A percentile compares a stretch with the other conserved stretches of the same genome.
phyloP scores from a whole-genome alignment of 2,329 filamentous ascomycete genomes.

The Ophiostoma sp. region DNA sequence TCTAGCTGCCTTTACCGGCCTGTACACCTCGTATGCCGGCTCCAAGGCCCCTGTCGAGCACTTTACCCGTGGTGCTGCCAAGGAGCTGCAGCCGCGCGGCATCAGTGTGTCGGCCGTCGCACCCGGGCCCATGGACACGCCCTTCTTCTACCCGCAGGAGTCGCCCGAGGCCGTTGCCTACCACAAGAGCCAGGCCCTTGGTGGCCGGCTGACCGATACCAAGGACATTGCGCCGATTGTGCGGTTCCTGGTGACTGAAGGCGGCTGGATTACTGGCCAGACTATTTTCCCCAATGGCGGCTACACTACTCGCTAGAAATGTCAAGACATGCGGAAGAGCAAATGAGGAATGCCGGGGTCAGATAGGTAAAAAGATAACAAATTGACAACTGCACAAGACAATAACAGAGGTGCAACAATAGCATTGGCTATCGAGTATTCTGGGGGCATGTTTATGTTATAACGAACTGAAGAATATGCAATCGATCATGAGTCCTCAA shows the following conservation, averaged over 20 bases:
- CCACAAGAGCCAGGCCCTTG: constrained; percentile 42
- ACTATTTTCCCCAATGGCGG: constrained; percentile 47
- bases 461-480: too few relatives aligned
- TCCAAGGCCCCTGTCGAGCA: constrained; percentile 40
- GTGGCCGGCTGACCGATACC: constrained; percentile 39
- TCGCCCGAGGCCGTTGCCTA: constrained; percentile 40
- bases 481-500: too few relatives aligned
- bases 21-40: constrained; percentile 44
- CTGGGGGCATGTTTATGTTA: too few relatives aligned
- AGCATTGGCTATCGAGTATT: background rate
- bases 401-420: background rate
- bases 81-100: constrained; percentile 34
- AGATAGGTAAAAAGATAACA: background rate
- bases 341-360: background rate
- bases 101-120: constrained; percentile 38
- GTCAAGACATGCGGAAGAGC: background rate
- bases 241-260: constrained; percentile 42
- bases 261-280: constrained; percentile 43
- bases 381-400: background rate
- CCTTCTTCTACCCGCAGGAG: constrained; percentile 44
- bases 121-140: constrained; percentile 40
- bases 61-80: constrained; percentile 36
- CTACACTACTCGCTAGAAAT: constrained; percentile 39
- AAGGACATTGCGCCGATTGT: constrained; percentile 44
- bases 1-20: constrained; percentile 43